Evolutionary conservation across 2,329 filamentous ascomycete genomes (phyloP).

Genomic region (Alternaria incomplexa): DNA sequence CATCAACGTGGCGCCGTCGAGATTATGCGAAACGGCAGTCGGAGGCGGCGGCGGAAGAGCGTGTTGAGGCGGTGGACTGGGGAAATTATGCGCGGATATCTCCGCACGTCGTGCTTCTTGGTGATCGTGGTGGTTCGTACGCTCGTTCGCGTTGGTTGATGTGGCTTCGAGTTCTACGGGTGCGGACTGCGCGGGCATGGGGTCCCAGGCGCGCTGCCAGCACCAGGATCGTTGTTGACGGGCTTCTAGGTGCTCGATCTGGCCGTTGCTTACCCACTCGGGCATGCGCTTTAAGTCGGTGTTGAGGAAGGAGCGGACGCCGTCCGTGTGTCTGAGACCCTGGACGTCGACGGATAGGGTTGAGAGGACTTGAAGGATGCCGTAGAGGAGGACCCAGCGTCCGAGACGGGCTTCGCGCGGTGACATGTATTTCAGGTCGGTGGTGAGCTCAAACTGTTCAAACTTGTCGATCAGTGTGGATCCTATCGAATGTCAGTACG

Average conservation of each 20-base stretch:
- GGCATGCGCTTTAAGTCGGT: constrained; percentile 47
- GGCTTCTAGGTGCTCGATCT: constrained; percentile 37
- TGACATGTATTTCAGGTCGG: constrained; percentile 39
- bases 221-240: constrained; percentile 43
- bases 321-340: constrained; percentile 45
- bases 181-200: constrained; percentile 22
- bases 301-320: constrained; percentile 50
- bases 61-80: constrained; percentile 14
- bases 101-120: not conserved
- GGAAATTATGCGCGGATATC: constrained; percentile 1
- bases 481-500: constrained; percentile 27
- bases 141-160: not conserved
- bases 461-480: constrained; percentile 51
- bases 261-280: constrained; percentile 43
- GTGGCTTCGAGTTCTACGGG: constrained; percentile 42
- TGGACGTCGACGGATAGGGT: constrained; percentile 51
- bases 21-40: constrained; percentile 6
- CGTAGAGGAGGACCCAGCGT: constrained; percentile 53
- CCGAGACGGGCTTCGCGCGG: constrained; percentile 52
- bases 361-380: constrained; percentile 51
- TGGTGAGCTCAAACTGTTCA: constrained; percentile 48
- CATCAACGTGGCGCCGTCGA: constrained; percentile 31
- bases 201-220: constrained; percentile 44
- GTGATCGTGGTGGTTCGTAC: not conserved
- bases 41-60: constrained; percentile 10